Evolutionary conservation across 2,329 filamentous ascomycete species (phyloP).

Genomic region (Sporothrix dimorphospora): DNA sequence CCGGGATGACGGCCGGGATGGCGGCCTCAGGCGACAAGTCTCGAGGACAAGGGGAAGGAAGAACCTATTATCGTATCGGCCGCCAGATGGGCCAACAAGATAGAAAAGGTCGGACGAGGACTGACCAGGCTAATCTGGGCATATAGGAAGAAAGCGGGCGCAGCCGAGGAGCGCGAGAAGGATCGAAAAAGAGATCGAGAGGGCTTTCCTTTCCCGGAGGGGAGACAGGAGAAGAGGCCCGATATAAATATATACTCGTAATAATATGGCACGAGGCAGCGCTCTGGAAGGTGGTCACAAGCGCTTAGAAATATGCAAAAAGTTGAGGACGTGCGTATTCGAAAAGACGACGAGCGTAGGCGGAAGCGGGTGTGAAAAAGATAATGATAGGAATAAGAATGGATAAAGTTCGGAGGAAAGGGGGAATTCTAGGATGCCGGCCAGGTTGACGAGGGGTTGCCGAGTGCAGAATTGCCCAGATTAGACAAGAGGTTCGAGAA

Average conservation of each 20-base stretch:
- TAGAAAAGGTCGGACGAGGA: neutral
- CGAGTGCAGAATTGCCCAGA: neutral
- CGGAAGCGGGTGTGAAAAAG: neutral
- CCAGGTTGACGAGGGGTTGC: slow-evolving; percentile 2
- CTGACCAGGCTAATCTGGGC: slow-evolving; percentile 21
- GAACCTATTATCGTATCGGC: neutral
- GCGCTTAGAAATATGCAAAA: neutral
- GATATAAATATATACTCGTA: slow-evolving; percentile 10
- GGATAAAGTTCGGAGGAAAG: neutral
- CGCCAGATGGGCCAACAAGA: neutral
- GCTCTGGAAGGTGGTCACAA: neutral
- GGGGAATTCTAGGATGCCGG: neutral
- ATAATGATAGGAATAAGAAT: neutral
- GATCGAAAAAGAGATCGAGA: neutral
- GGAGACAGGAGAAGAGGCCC: neutral
- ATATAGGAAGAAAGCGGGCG: slow-evolving; percentile 15
- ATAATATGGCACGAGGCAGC: neutral
- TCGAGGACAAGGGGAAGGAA: neutral
- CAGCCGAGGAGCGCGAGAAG: neutral
- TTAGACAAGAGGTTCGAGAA: neutral
- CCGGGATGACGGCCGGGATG: neutral
- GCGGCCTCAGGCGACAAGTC: neutral
- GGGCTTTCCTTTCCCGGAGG: neutral
- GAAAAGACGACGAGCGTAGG: neutral
- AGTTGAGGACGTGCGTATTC: neutral